Conservation (phyloP, 768 basidiomycete genomes). For the Tricholoma sp. region DNA sequence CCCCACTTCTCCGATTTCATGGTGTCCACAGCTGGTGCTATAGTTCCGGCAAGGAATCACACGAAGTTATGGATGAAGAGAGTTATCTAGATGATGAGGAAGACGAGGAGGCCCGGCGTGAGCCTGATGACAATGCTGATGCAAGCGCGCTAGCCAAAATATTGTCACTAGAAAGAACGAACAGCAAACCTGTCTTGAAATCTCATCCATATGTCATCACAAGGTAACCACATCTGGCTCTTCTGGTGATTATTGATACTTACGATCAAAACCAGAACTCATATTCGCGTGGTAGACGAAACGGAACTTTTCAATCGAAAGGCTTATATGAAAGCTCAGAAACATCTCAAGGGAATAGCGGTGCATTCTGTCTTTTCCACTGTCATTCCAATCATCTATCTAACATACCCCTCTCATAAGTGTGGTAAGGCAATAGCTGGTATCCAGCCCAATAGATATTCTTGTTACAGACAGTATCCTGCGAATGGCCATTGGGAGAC, state of each 20-base stretch:
- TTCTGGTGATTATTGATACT: background rate
- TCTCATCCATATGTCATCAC: constrained; percentile 33
- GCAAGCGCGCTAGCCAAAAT: background rate
- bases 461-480: constrained; percentile 20
- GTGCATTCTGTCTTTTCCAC: constrained; percentile 11
- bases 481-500: constrained; percentile 21
- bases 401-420: constrained; percentile 7
- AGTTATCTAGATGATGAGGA: constrained; percentile 9
- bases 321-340: constrained; percentile 24
- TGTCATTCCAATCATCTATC: background rate
- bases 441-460: constrained; percentile 12
- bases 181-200: constrained; percentile 14
- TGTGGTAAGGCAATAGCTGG: constrained; percentile 14
- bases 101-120: background rate
- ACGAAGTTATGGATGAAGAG: constrained; percentile 5
- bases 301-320: constrained; percentile 23
- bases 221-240: constrained; percentile 16
- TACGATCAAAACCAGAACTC: constrained; percentile 20
- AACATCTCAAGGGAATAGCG: constrained; percentile 14
- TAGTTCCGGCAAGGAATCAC: background rate
- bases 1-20: constrained; percentile 31
- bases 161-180: constrained; percentile 8
- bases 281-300: constrained; percentile 28
- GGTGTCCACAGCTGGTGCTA: constrained; percentile 20
- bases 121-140: background rate